Conservation (phyloP, 148 eudicot genomes). For the Mesembryanthemum crystallinum region DNA sequence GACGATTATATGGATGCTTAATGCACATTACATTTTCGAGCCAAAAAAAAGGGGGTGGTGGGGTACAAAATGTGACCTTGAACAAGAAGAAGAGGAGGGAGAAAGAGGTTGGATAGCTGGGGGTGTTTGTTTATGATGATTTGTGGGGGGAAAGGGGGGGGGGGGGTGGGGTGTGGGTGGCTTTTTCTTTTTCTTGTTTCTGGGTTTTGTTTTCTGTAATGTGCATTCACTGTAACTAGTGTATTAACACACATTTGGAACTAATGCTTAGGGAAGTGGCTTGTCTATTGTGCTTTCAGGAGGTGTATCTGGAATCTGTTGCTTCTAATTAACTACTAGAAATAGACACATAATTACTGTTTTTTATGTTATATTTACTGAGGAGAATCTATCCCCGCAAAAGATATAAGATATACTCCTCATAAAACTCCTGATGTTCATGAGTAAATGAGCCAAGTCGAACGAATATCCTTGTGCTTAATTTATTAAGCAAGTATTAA, state of each 20-base stretch:
- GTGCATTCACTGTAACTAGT: conserved; percentile 5
- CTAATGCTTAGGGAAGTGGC: conserved; percentile 5
- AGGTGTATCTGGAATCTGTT: background rate
- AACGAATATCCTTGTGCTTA: too few relatives aligned
- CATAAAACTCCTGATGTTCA: too few relatives aligned
- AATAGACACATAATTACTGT: background rate
- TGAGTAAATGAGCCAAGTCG: too few relatives aligned
- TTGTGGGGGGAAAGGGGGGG: background rate
- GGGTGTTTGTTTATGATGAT: background rate
- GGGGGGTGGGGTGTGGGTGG: background rate
- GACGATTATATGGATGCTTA: conserved; percentile 6
- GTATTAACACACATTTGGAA: conserved; percentile 13
- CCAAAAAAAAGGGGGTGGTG: conserved; percentile 13
- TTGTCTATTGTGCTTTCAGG: background rate
- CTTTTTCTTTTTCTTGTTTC: background rate
- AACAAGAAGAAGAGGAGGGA: conserved; percentile 13
- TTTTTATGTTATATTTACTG: background rate
- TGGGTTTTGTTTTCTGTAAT: background rate
- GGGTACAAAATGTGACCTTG: background rate
- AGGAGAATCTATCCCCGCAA: background rate
- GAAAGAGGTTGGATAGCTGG: background rate
- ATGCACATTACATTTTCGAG: background rate
- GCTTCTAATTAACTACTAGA: background rate
- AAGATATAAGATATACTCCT: background rate
- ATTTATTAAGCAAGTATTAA: too few relatives aligned